A percentile compares a stretch with the other conserved stretches of the same genome.
phyloP scores from a whole-genome alignment of 1,284 basidiomycete species.

The Papiliotrema terrestris region DNA sequence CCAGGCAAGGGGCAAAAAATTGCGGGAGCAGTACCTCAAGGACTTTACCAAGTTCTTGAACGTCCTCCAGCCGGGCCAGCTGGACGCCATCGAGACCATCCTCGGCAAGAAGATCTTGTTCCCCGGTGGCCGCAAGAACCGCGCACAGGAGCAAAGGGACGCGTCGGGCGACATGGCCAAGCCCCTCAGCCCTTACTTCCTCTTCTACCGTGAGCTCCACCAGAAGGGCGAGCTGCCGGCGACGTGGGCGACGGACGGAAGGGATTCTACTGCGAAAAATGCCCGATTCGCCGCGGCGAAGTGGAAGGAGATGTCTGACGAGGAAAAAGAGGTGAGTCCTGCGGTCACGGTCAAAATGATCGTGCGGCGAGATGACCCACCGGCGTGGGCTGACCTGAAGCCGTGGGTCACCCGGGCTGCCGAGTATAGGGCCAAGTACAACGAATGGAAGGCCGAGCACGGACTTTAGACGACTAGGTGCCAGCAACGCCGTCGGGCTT shows the following conservation, averaged over 20 bases:
- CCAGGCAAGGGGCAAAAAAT: slow-evolving; percentile 2
- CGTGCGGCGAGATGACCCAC: background rate
- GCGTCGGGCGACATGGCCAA: slow-evolving; percentile 27
- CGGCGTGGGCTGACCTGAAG: slow-evolving; percentile 2
- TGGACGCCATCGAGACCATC: slow-evolving; percentile 16
- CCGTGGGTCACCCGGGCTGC: slow-evolving; percentile 16
- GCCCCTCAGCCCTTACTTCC: slow-evolving; percentile 31
- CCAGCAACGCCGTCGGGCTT: too few relatives aligned
- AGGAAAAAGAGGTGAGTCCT: slow-evolving; percentile 33
- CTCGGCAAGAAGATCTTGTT: slow-evolving; percentile 24
- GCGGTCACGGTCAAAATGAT: too few relatives aligned
- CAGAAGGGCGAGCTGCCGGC: slow-evolving; percentile 2
- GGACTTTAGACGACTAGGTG: too few relatives aligned
- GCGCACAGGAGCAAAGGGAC: slow-evolving; percentile 9
- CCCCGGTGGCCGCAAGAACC: slow-evolving; percentile 20
- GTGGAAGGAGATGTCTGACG: slow-evolving; percentile 29
- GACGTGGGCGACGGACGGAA: too few relatives aligned
- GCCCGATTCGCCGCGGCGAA: slow-evolving; percentile 24
- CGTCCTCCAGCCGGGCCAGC: slow-evolving; percentile 17
- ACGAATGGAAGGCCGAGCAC: slow-evolving; percentile 11
- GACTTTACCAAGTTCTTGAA: slow-evolving; percentile 29
- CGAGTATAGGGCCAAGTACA: slow-evolving; percentile 17
- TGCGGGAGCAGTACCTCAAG: slow-evolving; percentile 6
- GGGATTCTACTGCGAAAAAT: background rate
- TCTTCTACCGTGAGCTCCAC: slow-evolving; percentile 18